A percentile compares a stretch with the other conserved stretches of the same genome.
Conservation (phyloP, 805 yeast species). For the Saccharomycopsis sp. region DNA sequence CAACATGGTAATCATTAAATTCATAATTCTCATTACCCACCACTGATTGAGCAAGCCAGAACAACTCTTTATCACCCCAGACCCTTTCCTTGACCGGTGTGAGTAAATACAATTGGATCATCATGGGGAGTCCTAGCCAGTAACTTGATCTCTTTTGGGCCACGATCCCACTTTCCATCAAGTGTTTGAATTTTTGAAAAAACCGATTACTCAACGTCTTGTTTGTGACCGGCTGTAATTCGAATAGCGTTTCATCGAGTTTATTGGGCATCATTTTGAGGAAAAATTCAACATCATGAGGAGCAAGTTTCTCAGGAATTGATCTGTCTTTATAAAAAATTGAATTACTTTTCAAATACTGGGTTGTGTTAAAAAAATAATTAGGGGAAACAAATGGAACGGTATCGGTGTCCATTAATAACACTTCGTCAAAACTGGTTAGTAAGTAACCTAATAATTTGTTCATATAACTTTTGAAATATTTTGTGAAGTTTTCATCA, state of each 20-base stretch:
- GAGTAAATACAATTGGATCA: conserved; percentile 31
- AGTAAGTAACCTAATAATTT: conserved; percentile 37
- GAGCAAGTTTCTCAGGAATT: conserved; percentile 17
- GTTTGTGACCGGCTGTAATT: conserved; percentile 14
- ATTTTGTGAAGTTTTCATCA: conserved; percentile 12
- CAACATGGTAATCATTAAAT: conserved; percentile 28
- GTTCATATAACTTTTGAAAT: conserved; percentile 32
- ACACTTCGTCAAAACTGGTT: conserved; percentile 37
- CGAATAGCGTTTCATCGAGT: conserved; percentile 21
- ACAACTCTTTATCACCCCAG: conserved; percentile 74
- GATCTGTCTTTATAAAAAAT: conserved; percentile 37
- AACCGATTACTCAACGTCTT: conserved; percentile 20
- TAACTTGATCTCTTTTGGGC: conserved; percentile 37
- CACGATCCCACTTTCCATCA: conserved; percentile 36
- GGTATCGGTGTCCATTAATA: conserved; percentile 44
- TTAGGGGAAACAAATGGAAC: conserved; percentile 32
- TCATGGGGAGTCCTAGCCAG: conserved; percentile 38
- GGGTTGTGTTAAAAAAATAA: conserved; percentile 26
- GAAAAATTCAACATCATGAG: conserved; percentile 27
- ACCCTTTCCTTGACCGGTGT: conserved; percentile 33
- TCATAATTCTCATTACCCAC: conserved; percentile 30
- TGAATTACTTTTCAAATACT: conserved; percentile 27
- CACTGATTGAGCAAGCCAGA: conserved; percentile 57
- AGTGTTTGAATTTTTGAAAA: conserved; percentile 26
- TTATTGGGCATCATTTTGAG: conserved; percentile 28